Conservation (phyloP, 1,284 basidiomycete genomes). For the Naganishia sp. region DNA sequence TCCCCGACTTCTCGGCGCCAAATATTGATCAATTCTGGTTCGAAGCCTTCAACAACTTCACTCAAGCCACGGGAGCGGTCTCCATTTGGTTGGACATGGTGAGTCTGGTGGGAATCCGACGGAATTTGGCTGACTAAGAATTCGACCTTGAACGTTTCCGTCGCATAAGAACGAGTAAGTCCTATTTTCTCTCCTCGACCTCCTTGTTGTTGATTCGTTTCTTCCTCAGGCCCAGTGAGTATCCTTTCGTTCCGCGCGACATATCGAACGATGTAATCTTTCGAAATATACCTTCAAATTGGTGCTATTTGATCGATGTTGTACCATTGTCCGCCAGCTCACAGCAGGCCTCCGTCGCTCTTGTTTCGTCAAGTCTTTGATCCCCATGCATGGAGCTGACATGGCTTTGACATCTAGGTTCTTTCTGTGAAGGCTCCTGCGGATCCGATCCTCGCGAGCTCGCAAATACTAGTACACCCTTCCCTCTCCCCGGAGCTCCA, state of each 20-base stretch:
- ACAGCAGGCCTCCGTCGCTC: neutral
- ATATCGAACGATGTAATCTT: too few relatives aligned
- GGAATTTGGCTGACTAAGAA: too few relatives aligned
- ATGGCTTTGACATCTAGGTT: neutral
- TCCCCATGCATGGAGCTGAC: neutral
- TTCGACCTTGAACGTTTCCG: too few relatives aligned
- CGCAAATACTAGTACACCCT: slow-evolving; percentile 21
- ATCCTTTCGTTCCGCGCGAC: too few relatives aligned
- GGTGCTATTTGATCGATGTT: too few relatives aligned
- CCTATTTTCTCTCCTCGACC: neutral
- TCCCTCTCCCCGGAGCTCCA: slow-evolving; percentile 38
- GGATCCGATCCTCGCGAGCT: slow-evolving; percentile 52
- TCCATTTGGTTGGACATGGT: slow-evolving; percentile 54
- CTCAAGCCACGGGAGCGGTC: slow-evolving; percentile 61
- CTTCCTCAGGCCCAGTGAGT: slow-evolving; percentile 1
- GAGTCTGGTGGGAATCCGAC: neutral
- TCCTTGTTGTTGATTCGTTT: too few relatives aligned
- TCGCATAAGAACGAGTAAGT: neutral
- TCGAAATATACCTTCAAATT: too few relatives aligned
- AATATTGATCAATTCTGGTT: slow-evolving; percentile 38
- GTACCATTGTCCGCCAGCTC: too few relatives aligned
- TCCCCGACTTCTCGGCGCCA: slow-evolving; percentile 66
- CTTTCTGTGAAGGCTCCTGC: slow-evolving; percentile 62
- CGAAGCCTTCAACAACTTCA: slow-evolving; percentile 61
- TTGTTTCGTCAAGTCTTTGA: neutral